Conservation (phyloP, 2,329 filamentous ascomycete species). For the Volutella citrinella region DNA sequence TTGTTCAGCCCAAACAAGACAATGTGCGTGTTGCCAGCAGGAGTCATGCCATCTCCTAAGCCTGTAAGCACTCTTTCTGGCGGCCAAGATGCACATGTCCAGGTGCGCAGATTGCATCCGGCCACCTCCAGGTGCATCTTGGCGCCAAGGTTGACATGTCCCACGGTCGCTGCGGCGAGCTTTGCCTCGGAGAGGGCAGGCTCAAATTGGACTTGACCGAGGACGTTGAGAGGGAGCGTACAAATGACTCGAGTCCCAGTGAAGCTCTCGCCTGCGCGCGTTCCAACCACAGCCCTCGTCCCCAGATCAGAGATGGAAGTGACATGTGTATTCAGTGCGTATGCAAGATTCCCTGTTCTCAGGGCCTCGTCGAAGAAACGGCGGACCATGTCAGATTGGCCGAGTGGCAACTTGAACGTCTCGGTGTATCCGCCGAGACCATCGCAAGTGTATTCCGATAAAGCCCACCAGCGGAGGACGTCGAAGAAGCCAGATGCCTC, state of each 20-base stretch:
- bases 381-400: constrained; percentile 44
- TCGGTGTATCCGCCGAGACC: constrained; percentile 38
- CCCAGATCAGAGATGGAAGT: constrained; percentile 28
- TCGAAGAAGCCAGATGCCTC: constrained; percentile 44
- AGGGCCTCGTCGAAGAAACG: constrained; percentile 43
- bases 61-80: constrained; percentile 40
- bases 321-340: constrained; percentile 39
- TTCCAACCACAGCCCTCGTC: constrained; percentile 30
- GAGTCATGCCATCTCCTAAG: constrained; percentile 43
- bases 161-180: constrained; percentile 32
- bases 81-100: constrained; percentile 41
- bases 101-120: constrained; percentile 39
- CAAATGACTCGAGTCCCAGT: constrained; percentile 34
- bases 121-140: constrained; percentile 46
- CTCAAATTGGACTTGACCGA: constrained; percentile 37
- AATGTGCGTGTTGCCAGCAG: constrained; percentile 44
- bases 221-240: constrained; percentile 42
- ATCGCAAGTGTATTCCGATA: constrained; percentile 38
- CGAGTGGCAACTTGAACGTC: constrained; percentile 40
- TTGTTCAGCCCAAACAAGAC: constrained; percentile 42
- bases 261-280: constrained; percentile 29
- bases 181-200: constrained; percentile 36
- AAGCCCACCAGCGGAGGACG: constrained; percentile 47
- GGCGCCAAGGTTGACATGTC: constrained; percentile 43
- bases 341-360: constrained; percentile 34